A percentile compares a stretch with the other conserved stretches of the same genome.
Conservation (phyloP, 2,329 filamentous ascomycete genomes). For the Decorospora gaudefroyi region DNA sequence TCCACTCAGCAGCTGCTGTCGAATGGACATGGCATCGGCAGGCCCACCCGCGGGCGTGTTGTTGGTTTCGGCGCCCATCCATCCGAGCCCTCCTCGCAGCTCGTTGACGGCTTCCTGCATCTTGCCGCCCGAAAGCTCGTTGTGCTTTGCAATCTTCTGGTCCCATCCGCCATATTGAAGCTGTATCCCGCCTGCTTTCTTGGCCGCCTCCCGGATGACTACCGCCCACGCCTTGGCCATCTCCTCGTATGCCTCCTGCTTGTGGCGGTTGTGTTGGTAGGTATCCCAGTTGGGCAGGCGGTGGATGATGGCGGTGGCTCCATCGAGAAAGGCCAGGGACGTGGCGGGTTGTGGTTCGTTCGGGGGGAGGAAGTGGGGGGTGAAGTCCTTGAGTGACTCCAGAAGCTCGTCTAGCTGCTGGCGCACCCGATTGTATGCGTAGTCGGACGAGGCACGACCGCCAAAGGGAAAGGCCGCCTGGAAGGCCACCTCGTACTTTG, state of each 20-base stretch:
- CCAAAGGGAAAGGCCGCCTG: slow-evolving; percentile 82
- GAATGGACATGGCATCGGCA: slow-evolving; percentile 43
- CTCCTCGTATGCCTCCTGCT: slow-evolving; percentile 94
- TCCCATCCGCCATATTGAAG: slow-evolving; percentile 93
- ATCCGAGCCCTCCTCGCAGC: slow-evolving; percentile 73
- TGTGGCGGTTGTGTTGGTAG: slow-evolving; percentile 85
- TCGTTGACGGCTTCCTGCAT: slow-evolving; percentile 79
- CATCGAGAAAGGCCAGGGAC: slow-evolving; percentile 85
- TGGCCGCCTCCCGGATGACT: slow-evolving; percentile 87
- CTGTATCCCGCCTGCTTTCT: slow-evolving; percentile 86
- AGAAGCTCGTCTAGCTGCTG: slow-evolving; percentile 78
- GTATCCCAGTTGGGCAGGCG: slow-evolving; percentile 88
- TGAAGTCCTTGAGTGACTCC: slow-evolving; percentile 91
- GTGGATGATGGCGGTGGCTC: slow-evolving; percentile 88
- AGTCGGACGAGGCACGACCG: slow-evolving; percentile 83
- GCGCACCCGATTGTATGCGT: slow-evolving; percentile 90
- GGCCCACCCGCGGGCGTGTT: slow-evolving; percentile 26
- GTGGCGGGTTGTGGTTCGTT: slow-evolving; percentile 81
- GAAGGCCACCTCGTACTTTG: slow-evolving; percentile 78
- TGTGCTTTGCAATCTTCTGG: slow-evolving; percentile 81
- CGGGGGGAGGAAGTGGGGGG: slow-evolving; percentile 91
- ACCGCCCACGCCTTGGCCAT: slow-evolving; percentile 91
- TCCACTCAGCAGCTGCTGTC: slow-evolving; percentile 58
- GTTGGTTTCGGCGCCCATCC: slow-evolving; percentile 64
- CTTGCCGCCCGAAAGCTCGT: slow-evolving; percentile 81